phyloP scores from a whole-genome alignment of 306 rosid genomes.

The Trichosanthes truncata region DNA sequence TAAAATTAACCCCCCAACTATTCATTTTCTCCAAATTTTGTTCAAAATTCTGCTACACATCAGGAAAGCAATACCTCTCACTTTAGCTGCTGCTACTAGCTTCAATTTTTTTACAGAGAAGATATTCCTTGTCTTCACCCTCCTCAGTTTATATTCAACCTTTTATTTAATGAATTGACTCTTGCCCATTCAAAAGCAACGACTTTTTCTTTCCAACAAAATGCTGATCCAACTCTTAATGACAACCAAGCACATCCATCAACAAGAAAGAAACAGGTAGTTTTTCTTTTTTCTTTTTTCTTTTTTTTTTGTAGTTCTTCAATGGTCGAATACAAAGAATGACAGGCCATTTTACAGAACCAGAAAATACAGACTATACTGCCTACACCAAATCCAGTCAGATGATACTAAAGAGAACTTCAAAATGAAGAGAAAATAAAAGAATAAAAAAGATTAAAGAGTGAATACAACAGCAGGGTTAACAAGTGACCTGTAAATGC shows the following conservation, averaged over 20 bases:
- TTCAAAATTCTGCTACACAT: background rate
- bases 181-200: background rate
- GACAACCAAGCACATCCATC: background rate
- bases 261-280: background rate
- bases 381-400: background rate
- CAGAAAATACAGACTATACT: background rate
- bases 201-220: background rate
- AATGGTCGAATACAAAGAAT: background rate
- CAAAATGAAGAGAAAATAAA: background rate
- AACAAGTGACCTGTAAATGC: conserved; percentile 61
- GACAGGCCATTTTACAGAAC: background rate
- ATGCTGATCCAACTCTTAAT: background rate
- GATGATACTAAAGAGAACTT: background rate
- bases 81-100: background rate
- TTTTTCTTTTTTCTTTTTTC: too few species aligned
- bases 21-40: background rate
- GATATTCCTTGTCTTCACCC: background rate
- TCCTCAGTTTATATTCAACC: background rate
- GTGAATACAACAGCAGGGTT: background rate
- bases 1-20: background rate
- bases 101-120: background rate
- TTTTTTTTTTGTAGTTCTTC: background rate
- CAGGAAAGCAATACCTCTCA: background rate
- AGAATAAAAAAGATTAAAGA: background rate
- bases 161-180: background rate